A percentile compares a stretch with the other conserved stretches of the same genome.
Evolutionary conservation across 768 basidiomycete genomes (phyloP).

Genomic region (Boletus fagicola): DNA sequence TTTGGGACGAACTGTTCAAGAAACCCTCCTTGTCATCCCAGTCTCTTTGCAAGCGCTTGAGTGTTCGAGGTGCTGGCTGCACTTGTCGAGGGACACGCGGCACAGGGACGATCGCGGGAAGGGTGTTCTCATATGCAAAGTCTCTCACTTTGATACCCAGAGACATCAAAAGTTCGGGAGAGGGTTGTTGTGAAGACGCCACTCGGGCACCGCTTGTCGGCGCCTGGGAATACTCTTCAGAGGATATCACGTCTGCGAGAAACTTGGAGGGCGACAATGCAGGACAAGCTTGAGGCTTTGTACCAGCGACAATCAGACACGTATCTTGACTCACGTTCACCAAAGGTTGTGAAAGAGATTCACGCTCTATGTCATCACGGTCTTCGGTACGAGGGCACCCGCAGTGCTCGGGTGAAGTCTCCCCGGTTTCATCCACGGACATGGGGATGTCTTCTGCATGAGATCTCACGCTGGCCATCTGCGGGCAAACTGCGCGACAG

Average conservation of each 20-base stretch:
- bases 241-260: constrained; percentile 6
- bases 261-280: constrained; percentile 26
- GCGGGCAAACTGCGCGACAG: background rate
- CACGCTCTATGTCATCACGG: constrained; percentile 18
- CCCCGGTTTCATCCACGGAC: background rate
- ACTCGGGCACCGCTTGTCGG: constrained; percentile 2
- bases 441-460: constrained; percentile 7
- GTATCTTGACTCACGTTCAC: constrained; percentile 38
- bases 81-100: constrained; percentile 47
- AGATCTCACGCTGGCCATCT: constrained; percentile 19
- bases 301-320: constrained; percentile 28
- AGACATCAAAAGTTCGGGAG: constrained; percentile 27
- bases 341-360: constrained; percentile 23
- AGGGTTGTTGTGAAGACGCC: constrained; percentile 36
- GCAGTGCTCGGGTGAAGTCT: background rate
- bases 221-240: constrained; percentile 22
- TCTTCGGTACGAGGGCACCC: background rate
- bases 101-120: constrained; percentile 59
- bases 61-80: constrained; percentile 40
- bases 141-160: constrained; percentile 49
- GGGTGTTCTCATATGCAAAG: constrained; percentile 66
- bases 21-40: constrained; percentile 31
- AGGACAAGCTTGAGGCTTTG: constrained; percentile 34
- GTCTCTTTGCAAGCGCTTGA: constrained; percentile 39
- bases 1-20: background rate